Base-by-base conservation (phyloP, 345 rosid species). In the Eucalyptus polybractea region DNA sequence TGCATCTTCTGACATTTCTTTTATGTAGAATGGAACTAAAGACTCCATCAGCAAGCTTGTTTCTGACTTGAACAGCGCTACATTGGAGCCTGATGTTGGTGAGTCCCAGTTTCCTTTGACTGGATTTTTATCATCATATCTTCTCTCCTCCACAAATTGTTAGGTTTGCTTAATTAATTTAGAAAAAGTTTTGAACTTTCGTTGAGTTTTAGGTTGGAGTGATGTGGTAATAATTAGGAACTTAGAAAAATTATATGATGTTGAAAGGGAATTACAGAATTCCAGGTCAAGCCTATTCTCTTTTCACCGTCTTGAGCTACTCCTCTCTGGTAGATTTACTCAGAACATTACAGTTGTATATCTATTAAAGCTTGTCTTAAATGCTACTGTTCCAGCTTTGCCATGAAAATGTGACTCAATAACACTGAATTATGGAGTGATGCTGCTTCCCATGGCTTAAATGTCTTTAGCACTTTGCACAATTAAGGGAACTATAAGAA, bases 41-140 rank as follows among this genome's bases (percentile, higher is more conserved):
- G 97, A 98, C 88, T 94, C 99, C 90, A 96, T 97, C 87, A 91
- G 90, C 67, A 98, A 97, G 96, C 98, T 98, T 91, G 94, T 98
- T 90, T 93, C 97, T 80, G 99, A 98, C 91, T 93, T 98, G 93
- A 98, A 97, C 93, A 91, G 87, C 89, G 95, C 97, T 22, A 94
- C 92, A 88, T 92, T 97, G 97, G 99, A 97, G 94, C 65, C 94
- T 86, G 98, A 98, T 94, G 99, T 97, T 45, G 99, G 99, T 96
- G 91, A 94, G 96, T 88, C 88, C 47, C 27, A 53, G 87, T 42
- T 49, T 90, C 54, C 45, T 72, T 76, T 76, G 47, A 76, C 47
- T 24, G 31, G 86, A 21, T 56, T 25, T n/a, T 24, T 49, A 29
- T 56, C 53, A 72, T 49, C 60, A 37, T 89, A n/a, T 87, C 31